phyloP scores from a whole-genome alignment of 139 green algal genomes.

The Coelastrella sp. region DNA sequence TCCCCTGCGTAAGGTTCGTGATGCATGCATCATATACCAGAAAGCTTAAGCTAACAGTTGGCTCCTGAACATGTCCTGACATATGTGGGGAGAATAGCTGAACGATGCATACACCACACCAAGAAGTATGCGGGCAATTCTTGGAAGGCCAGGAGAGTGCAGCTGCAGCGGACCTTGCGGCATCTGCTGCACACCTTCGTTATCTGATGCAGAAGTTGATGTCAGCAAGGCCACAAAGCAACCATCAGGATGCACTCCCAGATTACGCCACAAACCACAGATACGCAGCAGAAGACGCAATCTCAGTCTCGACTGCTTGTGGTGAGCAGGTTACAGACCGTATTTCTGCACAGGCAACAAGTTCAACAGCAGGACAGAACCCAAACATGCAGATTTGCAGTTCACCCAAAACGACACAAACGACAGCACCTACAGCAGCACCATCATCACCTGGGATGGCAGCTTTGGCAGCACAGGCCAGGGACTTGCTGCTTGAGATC shows the following conservation, averaged over 20 bases:
- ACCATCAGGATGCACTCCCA: background rate
- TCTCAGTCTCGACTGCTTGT: no score
- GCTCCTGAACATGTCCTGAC: no score
- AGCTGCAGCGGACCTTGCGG: slow-evolving; percentile 17
- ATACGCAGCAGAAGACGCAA: background rate
- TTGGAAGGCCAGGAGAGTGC: background rate
- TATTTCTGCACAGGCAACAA: no score
- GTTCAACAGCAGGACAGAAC: no score
- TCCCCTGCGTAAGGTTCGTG: no score
- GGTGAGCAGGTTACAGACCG: no score
- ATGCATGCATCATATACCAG: no score
- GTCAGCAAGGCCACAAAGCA: background rate
- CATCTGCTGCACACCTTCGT: slow-evolving; percentile 28
- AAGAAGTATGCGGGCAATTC: background rate
- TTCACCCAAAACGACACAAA: background rate
- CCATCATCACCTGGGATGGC: background rate
- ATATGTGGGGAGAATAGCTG: no score
- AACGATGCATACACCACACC: background rate
- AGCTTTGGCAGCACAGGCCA: background rate
- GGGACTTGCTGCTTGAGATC: background rate
- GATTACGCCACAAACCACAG: background rate
- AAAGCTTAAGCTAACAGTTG: no score
- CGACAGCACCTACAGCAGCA: background rate
- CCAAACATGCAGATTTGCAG: background rate
- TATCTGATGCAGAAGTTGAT: slow-evolving; percentile 14